A percentile compares a stretch with the other conserved stretches of the same genome.
Evolutionary conservation across 2,329 filamentous ascomycete species (phyloP).

Genomic region (Phoma herbarum): DNA sequence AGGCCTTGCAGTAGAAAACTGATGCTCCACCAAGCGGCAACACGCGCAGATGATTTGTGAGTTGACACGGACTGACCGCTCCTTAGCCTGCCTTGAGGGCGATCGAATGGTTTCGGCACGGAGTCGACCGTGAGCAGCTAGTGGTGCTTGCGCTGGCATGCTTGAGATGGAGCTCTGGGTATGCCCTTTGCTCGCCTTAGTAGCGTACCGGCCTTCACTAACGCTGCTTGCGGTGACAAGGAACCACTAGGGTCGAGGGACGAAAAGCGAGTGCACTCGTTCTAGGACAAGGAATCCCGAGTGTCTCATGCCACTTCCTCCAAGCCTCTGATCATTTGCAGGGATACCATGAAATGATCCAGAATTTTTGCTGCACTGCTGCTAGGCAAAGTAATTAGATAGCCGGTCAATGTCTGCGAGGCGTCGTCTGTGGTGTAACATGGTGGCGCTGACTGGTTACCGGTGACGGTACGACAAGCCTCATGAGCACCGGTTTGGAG

Average conservation of each 20-base stretch:
- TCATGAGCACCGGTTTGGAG: slow-evolving; percentile 9
- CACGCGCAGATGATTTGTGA: slow-evolving; percentile 6
- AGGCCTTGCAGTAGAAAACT: slow-evolving; percentile 6
- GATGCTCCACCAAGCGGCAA: neutral
- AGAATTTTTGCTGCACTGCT: neutral
- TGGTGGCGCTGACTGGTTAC: slow-evolving; percentile 11
- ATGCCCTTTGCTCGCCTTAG: slow-evolving; percentile 5
- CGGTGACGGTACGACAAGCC: slow-evolving; percentile 9
- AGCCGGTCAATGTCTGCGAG: slow-evolving; percentile 6
- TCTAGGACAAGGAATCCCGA: neutral
- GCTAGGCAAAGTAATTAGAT: slow-evolving; percentile 2
- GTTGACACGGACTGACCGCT: slow-evolving; percentile 15
- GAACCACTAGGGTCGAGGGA: slow-evolving; percentile 10
- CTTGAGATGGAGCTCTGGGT: slow-evolving; percentile 2
- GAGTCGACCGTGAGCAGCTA: slow-evolving; percentile 20
- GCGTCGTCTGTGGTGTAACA: slow-evolving; percentile 10
- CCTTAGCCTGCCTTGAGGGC: slow-evolving; percentile 3
- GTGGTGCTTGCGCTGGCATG: slow-evolving; percentile 18
- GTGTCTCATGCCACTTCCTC: slow-evolving; percentile 8
- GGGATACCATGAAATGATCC: neutral
- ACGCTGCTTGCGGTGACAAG: slow-evolving; percentile 9
- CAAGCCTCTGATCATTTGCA: slow-evolving; percentile 18
- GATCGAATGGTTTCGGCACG: slow-evolving; percentile 12
- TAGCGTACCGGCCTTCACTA: slow-evolving; percentile 9
- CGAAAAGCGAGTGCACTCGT: slow-evolving; percentile 9